Conservation (phyloP, 129 eudicot species). For the carrot (Daucus carota) region DH1_v3.0 NC_030383.2:43396001-43396500, state of each 20-base stretch:
- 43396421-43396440: constrained; percentile 37
- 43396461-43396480: constrained; percentile 40
- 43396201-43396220: constrained; percentile 33
- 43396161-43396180: no score
- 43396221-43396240: constrained; percentile 37
- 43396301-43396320: constrained; percentile 46
- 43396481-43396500: constrained; percentile 51
- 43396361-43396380: constrained; percentile 37
- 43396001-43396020: constrained; percentile 39
- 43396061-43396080: constrained; percentile 38
- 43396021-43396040: constrained; percentile 33
- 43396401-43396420: constrained; percentile 42
- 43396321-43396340: constrained; percentile 39
- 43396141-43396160: neutral
- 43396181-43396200: neutral
- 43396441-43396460: constrained; percentile 42
- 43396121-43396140: constrained; percentile 24
- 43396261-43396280: constrained; percentile 42
- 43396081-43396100: constrained; percentile 40
- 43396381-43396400: constrained; percentile 39
- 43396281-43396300: constrained; percentile 38
- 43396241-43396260: constrained; percentile 39
- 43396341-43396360: constrained; percentile 37
- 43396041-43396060: constrained; percentile 42
- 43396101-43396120: constrained; percentile 40